Evolutionary conservation across 2,329 filamentous ascomycete species (phyloP).

Genomic region (Talaromyces sp.): DNA sequence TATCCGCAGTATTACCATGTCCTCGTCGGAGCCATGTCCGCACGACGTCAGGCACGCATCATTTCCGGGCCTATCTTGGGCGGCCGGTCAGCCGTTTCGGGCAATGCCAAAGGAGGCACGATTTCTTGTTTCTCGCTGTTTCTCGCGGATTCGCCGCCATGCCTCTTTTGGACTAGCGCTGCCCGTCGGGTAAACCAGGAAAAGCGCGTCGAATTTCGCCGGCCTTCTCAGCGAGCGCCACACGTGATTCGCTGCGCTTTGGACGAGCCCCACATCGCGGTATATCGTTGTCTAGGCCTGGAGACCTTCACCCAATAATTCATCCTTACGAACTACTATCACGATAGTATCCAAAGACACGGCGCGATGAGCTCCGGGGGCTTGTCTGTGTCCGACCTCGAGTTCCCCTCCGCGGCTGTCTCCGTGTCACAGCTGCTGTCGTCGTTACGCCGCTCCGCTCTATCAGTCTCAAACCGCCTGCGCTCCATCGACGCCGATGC

Average conservation of each 20-base stretch:
- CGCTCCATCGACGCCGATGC: conserved; percentile 73
- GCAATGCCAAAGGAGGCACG: background rate
- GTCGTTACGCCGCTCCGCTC: conserved; percentile 69
- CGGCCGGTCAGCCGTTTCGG: conserved; percentile 12
- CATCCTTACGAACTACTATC: background rate
- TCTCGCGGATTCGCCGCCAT: background rate
- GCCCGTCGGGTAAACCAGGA: conserved; percentile 1
- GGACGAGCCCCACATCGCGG: background rate
- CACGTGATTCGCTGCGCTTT: conserved; percentile 2
- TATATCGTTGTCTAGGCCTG: no score
- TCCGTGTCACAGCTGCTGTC: conserved; percentile 66
- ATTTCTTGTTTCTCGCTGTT: background rate
- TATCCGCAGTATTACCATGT: no score
- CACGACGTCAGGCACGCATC: conserved; percentile 4
- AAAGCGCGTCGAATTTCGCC: background rate
- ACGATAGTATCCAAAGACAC: background rate
- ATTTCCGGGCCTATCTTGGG: background rate
- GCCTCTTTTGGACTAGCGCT: background rate
- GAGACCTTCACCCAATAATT: background rate
- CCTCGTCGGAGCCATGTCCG: background rate
- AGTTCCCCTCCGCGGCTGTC: conserved; percentile 54
- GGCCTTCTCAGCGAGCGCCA: background rate
- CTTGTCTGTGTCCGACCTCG: conserved; percentile 39
- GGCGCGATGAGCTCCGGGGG: conserved; percentile 12
- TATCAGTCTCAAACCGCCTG: conserved; percentile 78